Evolutionary conservation across 2,329 filamentous ascomycete genomes (phyloP).

Genomic region (Calonectria crousiana): DNA sequence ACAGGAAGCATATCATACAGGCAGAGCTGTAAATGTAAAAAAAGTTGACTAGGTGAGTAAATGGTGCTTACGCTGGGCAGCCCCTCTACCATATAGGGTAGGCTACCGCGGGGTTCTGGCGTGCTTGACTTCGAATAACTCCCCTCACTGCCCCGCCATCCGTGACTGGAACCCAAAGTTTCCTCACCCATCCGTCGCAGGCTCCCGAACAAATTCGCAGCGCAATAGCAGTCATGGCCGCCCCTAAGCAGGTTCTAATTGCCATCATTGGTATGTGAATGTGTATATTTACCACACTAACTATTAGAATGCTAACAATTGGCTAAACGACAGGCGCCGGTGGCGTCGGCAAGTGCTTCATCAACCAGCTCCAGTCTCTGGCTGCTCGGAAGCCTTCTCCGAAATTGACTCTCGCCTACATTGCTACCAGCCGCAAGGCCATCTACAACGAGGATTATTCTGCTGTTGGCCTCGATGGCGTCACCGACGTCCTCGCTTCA

Average conservation of each 20-base stretch:
- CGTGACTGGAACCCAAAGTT: slow-evolving; percentile 50
- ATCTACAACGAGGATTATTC: slow-evolving; percentile 81
- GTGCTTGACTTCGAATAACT: slow-evolving; percentile 30
- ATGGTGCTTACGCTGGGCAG: slow-evolving; percentile 23
- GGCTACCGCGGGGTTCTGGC: slow-evolving; percentile 42
- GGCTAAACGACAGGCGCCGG: slow-evolving; percentile 76
- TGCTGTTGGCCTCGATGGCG: slow-evolving; percentile 71
- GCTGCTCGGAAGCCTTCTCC: slow-evolving; percentile 74
- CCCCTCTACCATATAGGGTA: slow-evolving; percentile 38
- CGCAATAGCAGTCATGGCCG: slow-evolving; percentile 52
- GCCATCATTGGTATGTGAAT: slow-evolving; percentile 62
- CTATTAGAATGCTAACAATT: slow-evolving; percentile 29
- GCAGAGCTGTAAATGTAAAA: neutral
- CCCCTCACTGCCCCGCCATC: slow-evolving; percentile 51
- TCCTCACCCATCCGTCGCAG: slow-evolving; percentile 42
- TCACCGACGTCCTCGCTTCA: slow-evolving; percentile 72
- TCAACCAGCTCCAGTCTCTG: slow-evolving; percentile 81
- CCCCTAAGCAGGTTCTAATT: slow-evolving; percentile 62
- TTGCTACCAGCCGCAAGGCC: slow-evolving; percentile 87
- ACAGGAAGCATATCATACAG: neutral
- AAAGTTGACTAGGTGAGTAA: neutral
- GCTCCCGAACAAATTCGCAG: slow-evolving; percentile 29
- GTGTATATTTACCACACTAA: neutral
- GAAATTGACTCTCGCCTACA: slow-evolving; percentile 83
- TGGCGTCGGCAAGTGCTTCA: slow-evolving; percentile 92